phyloP scores from a whole-genome alignment of 257 asterid species.

The Anisodus acutangulus region DNA sequence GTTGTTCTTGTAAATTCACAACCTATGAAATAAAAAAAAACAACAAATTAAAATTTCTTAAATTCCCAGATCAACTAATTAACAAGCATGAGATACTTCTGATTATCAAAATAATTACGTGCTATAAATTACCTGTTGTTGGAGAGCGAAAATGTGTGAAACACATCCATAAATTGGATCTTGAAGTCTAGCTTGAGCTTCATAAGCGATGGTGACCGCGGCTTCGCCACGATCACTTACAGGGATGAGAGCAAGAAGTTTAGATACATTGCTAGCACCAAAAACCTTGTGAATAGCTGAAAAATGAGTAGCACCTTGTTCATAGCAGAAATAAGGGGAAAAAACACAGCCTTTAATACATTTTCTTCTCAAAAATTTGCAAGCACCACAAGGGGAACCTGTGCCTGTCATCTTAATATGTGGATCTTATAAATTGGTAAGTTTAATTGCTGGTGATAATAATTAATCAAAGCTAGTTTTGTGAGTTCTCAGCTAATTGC shows the following conservation, averaged over 20 bases:
- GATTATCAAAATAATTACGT: neutral
- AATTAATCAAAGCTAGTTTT: neutral
- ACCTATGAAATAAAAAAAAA: constrained; percentile 30
- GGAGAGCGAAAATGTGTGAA: constrained; percentile 55
- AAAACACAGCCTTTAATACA: constrained; percentile 54
- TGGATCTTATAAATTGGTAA: neutral
- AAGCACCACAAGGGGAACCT: constrained; percentile 76
- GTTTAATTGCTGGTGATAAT: constrained; percentile 13
- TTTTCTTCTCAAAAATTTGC: constrained; percentile 59
- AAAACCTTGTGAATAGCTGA: constrained; percentile 55
- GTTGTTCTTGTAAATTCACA: constrained; percentile 51
- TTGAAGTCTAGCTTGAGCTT: constrained; percentile 58
- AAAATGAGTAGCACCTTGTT: constrained; percentile 54
- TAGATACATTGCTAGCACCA: constrained; percentile 61
- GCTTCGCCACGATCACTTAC: constrained; percentile 52
- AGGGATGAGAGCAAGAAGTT: constrained; percentile 52
- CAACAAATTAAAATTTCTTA: neutral
- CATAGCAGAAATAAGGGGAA: constrained; percentile 57
- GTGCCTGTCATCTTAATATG: constrained; percentile 60
- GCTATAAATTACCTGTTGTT: constrained; percentile 44
- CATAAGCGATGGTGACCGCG: constrained; percentile 50
- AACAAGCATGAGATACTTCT: neutral
- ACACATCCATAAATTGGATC: constrained; percentile 62
- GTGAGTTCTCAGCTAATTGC: constrained; percentile 31
- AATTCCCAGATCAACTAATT: neutral